A percentile compares a stretch with the other conserved stretches of the same genome.
phyloP scores from a whole-genome alignment of 108 stramenopile genomes.

The Chaetoceros muelleri region DNA sequence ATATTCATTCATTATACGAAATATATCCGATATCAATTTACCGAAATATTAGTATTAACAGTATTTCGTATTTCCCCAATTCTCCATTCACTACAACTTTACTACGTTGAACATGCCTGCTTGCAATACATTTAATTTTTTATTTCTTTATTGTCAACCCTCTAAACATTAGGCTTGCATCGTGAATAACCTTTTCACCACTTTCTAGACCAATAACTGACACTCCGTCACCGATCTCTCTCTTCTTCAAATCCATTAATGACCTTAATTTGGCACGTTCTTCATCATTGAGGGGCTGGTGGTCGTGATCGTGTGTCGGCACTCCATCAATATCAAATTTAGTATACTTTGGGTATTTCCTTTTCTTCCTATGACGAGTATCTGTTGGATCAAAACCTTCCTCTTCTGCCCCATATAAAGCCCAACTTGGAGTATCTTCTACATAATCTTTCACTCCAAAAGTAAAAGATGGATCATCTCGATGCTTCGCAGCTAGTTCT shows the following conservation, averaged over 20 bases:
- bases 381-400: conserved; percentile 95
- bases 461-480: conserved; percentile 45
- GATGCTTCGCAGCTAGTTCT: conserved; percentile 41
- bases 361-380: conserved; percentile 64
- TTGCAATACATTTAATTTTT: neutral
- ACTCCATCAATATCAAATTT: conserved; percentile 59
- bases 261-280: conserved; percentile 36
- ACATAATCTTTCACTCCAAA: conserved; percentile 81
- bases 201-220: conserved; percentile 64
- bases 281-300: conserved; percentile 28
- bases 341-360: conserved; percentile 72
- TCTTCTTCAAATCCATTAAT: conserved; percentile 60
- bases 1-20: too few relatives aligned
- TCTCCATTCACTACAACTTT: too few relatives aligned
- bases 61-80: too few relatives aligned
- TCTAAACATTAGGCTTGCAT: conserved; percentile 83
- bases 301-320: conserved; percentile 73
- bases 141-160: conserved; percentile 45
- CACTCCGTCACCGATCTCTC: conserved; percentile 44
- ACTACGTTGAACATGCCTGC: neutral
- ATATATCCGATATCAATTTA: too few relatives aligned
- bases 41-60: too few relatives aligned
- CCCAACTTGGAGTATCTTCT: conserved; percentile 86
- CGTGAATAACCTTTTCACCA: conserved; percentile 59
- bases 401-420: conserved; percentile 81